Base-by-base conservation (phyloP, 352 stramenopile genomes). In the Pythium scleroteichum region DNA sequence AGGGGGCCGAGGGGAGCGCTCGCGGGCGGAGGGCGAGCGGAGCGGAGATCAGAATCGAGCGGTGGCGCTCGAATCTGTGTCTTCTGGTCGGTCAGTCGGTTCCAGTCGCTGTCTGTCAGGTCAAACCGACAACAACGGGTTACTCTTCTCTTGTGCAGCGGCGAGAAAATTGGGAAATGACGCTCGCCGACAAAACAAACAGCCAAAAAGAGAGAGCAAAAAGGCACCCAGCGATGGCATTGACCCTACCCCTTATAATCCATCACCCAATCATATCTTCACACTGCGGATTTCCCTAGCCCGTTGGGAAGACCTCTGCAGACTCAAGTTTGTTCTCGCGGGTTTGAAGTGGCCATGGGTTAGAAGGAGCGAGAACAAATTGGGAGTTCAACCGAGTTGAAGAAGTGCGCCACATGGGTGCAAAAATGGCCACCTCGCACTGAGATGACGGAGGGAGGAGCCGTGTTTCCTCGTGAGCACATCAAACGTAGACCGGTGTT, bases 131-230 rank as follows among this genome's bases (percentile, higher is more conserved):
- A 10, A 54, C 45, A 23, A 63, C 44, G 27, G 23, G 45, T 57
- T 52, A 44, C 45, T 45, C 26, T 39, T 49, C 26, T 66, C 59
- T 69, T 62, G 62, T 59, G 60, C 42, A 45, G 49, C 39, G 71
- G 63, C 59, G 71, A 78, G 71, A 68, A 78, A 78, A 78, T 78
- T 76, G 71, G 27, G 62, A 74, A 77, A 72, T 77, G 69, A 77
- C 49, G 53, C 53, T 54, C 46, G 20, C 39, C 33, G 19, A 44
- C 24, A 51, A 53, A 26, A 38, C n/a, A 35, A 49, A 50, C 61
- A 26, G 24, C 27, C 40, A 29, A 68, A 64, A 50, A 55, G 64
- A 44, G 22, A 33, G 42, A 19, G 49, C 50, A 73, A 68, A 65
- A 71, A 67, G 56, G 42, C 58, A 64, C 59, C 59, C 51, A 61